Percentiles rank a stretch among this genome's conserved stretches.
phyloP scores from a whole-genome alignment of 495 filamentous ascomycete genomes.

The Trichoderma asperelloides region DNA sequence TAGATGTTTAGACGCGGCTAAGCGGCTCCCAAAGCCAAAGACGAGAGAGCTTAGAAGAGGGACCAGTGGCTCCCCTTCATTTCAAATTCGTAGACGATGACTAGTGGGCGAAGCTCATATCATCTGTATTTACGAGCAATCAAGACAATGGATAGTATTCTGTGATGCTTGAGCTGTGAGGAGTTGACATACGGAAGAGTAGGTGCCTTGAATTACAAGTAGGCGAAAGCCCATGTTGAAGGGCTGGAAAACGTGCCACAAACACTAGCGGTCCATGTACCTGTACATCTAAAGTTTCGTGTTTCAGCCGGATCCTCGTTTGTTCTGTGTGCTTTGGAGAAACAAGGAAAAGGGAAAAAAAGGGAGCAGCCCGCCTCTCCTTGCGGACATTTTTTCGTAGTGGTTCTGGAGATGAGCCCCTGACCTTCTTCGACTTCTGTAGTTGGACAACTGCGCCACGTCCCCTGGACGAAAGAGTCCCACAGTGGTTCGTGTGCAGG shows the following conservation, averaged over 20 bases:
- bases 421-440: not conserved
- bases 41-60: too few relatives aligned
- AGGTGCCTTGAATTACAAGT: too few relatives aligned
- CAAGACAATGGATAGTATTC: too few relatives aligned
- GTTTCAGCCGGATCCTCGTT: not conserved
- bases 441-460: conserved; percentile 6
- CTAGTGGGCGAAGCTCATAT: too few relatives aligned
- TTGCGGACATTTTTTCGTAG: not conserved
- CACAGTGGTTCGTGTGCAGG: not conserved
- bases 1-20: too few relatives aligned
- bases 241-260: not conserved
- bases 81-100: too few relatives aligned
- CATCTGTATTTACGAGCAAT: too few relatives aligned
- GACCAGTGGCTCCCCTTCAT: too few relatives aligned
- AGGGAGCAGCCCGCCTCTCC: not conserved
- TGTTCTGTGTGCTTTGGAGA: not conserved
- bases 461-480: not conserved
- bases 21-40: too few relatives aligned
- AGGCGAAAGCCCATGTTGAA: too few relatives aligned
- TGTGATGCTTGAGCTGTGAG: too few relatives aligned
- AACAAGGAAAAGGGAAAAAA: not conserved
- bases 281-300: not conserved
- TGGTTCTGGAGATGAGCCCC: not conserved
- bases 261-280: not conserved
- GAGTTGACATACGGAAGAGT: too few relatives aligned